A percentile compares a stretch with the other conserved stretches of the same genome.
Conservation (phyloP, 129 eudicot species). For the Glebionis coronaria region DNA sequence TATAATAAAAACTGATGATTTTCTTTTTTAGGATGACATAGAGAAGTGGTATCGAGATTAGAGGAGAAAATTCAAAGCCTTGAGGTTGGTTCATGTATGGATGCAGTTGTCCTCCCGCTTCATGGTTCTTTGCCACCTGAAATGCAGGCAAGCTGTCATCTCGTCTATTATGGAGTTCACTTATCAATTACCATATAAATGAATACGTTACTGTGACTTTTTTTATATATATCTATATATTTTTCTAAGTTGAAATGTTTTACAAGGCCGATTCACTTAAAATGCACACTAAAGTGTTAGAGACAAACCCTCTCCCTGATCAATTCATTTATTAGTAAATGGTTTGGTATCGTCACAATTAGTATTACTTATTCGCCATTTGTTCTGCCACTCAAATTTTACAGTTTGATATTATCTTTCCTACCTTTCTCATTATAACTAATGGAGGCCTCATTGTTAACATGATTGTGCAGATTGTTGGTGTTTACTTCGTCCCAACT, state of each 20-base stretch:
- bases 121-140: slow-evolving; percentile 99
- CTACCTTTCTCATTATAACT: slow-evolving; percentile 9
- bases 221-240: background rate
- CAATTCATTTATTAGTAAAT: too few species aligned
- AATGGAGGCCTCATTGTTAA: background rate
- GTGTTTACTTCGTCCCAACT: too few species aligned
- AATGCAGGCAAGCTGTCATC: slow-evolving; percentile 58
- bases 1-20: slow-evolving; percentile 6
- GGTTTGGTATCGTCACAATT: too few species aligned
- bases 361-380: too few species aligned
- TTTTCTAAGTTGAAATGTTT: background rate
- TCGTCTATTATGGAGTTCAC: slow-evolving; percentile 8
- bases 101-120: slow-evolving; percentile 90
- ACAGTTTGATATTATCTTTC: background rate
- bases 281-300: background rate
- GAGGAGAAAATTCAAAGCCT: slow-evolving; percentile 79
- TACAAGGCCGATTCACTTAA: background rate
- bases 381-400: background rate
- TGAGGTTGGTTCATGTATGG: slow-evolving; percentile 93
- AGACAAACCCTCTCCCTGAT: too few species aligned
- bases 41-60: slow-evolving; percentile 75
- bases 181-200: background rate
- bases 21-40: slow-evolving; percentile 71
- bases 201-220: background rate
- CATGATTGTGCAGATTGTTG: slow-evolving; percentile 48